Conservation (phyloP, 352 stramenopile species). For the Pythium monospermum region DNA sequence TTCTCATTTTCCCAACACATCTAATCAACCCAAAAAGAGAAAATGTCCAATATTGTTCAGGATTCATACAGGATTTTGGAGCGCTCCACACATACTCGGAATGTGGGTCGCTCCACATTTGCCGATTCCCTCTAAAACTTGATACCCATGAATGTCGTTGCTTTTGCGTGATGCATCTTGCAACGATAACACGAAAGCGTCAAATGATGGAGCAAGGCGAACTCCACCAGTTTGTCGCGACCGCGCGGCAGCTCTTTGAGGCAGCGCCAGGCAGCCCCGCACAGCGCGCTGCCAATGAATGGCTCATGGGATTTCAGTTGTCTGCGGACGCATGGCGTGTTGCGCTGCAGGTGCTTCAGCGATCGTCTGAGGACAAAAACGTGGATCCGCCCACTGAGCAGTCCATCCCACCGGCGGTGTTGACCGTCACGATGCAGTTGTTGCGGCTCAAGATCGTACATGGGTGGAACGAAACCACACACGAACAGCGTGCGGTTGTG, state of each 20-base stretch:
- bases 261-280: slow-evolving; percentile 42
- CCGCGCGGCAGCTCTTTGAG: slow-evolving; percentile 62
- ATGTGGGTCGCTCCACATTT: no score
- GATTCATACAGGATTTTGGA: no score
- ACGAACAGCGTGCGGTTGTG: slow-evolving; percentile 34
- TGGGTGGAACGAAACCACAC: slow-evolving; percentile 34
- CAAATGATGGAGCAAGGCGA: slow-evolving; percentile 23
- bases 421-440: slow-evolving; percentile 70
- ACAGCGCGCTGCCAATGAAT: slow-evolving; percentile 56
- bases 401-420: slow-evolving; percentile 25
- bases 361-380: slow-evolving; percentile 15
- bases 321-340: slow-evolving; percentile 50
- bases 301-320: slow-evolving; percentile 65
- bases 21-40: no score
- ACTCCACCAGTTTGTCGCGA: slow-evolving; percentile 45
- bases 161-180: background rate
- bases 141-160: background rate
- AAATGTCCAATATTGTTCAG: no score
- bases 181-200: slow-evolving; percentile 11
- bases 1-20: no score
- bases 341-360: slow-evolving; percentile 49
- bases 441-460: slow-evolving; percentile 59
- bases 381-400: slow-evolving; percentile 5
- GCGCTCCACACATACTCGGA: no score
- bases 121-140: no score